Evolutionary conservation across 495 filamentous ascomycete genomes (phyloP).

Genomic region (Penicillium atrosanguineum): DNA sequence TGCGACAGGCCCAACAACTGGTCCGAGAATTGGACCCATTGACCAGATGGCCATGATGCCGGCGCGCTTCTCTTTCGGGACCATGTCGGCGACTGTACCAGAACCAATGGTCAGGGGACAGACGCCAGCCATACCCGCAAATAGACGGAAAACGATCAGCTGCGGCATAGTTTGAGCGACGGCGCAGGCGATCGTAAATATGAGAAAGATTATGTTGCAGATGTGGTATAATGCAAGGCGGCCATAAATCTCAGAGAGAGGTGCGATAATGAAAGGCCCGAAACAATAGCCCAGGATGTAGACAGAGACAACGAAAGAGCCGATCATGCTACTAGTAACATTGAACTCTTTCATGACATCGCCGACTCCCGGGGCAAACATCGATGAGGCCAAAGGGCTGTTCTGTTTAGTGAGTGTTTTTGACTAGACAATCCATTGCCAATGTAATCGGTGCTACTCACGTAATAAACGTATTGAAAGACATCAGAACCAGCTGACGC

Average conservation of each 20-base stretch:
- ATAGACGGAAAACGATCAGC: slow-evolving; percentile 6
- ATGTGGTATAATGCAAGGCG: slow-evolving; percentile 3
- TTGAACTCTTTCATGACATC: slow-evolving; percentile 3
- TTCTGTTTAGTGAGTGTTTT: no score
- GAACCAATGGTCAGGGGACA: not conserved
- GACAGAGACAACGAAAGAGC: not conserved
- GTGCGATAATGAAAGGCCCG: slow-evolving; percentile 7
- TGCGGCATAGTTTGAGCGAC: not conserved
- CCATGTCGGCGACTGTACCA: slow-evolving; percentile 26
- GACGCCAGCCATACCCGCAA: not conserved
- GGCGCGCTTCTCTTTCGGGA: slow-evolving; percentile 21
- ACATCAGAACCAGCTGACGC: no score
- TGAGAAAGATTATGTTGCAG: slow-evolving; percentile 2
- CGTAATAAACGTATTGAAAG: no score
- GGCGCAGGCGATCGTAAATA: slow-evolving; percentile 4
- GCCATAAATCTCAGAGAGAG: slow-evolving; percentile 2
- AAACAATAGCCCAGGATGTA: slow-evolving; percentile 1
- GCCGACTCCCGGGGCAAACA: slow-evolving; percentile 1
- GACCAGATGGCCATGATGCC: slow-evolving; percentile 25
- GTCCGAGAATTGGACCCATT: slow-evolving; percentile 26
- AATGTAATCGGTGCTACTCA: no score
- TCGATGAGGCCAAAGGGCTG: slow-evolving; percentile 4
- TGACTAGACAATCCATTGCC: no score
- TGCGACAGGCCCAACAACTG: slow-evolving; percentile 24
- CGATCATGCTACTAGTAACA: not conserved